Evolutionary conservation across 129 eudicot species (phyloP).

Genomic region (Flaveria ramosissima): DNA sequence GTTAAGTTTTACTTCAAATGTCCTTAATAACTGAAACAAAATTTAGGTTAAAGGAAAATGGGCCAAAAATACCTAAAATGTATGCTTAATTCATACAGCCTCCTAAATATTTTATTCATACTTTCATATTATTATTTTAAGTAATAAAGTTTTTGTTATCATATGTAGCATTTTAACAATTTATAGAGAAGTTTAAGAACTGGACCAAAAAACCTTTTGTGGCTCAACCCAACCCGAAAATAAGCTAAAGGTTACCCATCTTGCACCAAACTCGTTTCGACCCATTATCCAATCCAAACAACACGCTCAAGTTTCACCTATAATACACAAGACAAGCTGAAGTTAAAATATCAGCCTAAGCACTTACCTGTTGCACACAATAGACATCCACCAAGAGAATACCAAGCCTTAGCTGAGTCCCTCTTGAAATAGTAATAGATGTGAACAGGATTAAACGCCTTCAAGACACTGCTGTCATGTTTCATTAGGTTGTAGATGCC

Average conservation of each 20-base stretch:
- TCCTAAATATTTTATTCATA: background rate
- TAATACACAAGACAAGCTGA: background rate
- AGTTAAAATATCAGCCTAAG: slow-evolving; percentile 10
- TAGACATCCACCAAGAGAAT: slow-evolving; percentile 91
- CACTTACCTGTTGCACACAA: slow-evolving; percentile 86
- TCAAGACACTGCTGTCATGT: slow-evolving; percentile 72
- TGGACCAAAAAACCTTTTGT: background rate
- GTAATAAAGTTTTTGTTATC: background rate
- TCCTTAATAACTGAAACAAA: background rate
- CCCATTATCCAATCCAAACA: background rate
- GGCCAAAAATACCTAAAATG: background rate
- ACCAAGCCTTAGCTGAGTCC: slow-evolving; percentile 83
- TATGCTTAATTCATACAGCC: background rate
- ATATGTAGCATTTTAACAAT: background rate
- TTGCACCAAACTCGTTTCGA: background rate
- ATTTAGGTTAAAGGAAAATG: background rate
- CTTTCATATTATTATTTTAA: background rate
- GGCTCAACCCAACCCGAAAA: background rate
- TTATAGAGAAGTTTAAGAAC: background rate
- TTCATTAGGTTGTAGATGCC: slow-evolving; percentile 88
- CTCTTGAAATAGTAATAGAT: slow-evolving; percentile 87
- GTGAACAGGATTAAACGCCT: slow-evolving; percentile 88
- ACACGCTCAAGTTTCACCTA: slow-evolving; percentile 2
- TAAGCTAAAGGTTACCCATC: background rate
- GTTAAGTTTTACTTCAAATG: background rate